Conservation (phyloP, 352 stramenopile species). For the Pythium aristosporum region DNA sequence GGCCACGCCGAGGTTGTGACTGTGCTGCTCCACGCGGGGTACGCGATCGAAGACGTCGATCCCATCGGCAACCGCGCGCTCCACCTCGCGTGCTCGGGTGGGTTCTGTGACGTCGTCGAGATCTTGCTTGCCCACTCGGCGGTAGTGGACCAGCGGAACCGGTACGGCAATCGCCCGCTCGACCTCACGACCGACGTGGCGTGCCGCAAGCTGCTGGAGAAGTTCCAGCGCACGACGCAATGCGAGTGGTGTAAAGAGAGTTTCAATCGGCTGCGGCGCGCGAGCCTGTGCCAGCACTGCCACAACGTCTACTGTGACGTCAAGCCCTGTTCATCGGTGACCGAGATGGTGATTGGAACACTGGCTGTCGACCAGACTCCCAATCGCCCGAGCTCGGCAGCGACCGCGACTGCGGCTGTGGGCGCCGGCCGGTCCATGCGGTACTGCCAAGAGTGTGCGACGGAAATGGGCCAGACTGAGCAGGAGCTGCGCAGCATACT, state of each 20-base stretch:
- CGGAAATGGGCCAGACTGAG: slow-evolving; percentile 67
- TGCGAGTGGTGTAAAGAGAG: slow-evolving; percentile 81
- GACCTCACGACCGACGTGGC: slow-evolving; percentile 63
- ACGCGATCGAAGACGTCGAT: slow-evolving; percentile 64
- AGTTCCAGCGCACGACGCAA: slow-evolving; percentile 52
- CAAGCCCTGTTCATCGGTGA: slow-evolving; percentile 67
- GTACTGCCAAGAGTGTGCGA: slow-evolving; percentile 76
- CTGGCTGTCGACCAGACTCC: background rate
- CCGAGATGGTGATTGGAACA: slow-evolving; percentile 29
- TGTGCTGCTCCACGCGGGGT: slow-evolving; percentile 66
- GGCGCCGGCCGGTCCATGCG: slow-evolving; percentile 38
- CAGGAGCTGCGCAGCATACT: slow-evolving; percentile 62
- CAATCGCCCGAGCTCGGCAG: slow-evolving; percentile 9
- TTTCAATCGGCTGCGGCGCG: slow-evolving; percentile 61
- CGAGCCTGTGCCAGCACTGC: slow-evolving; percentile 79
- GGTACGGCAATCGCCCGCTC: slow-evolving; percentile 71
- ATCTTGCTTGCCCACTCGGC: slow-evolving; percentile 69
- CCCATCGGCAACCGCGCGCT: slow-evolving; percentile 69
- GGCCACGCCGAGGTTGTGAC: slow-evolving; percentile 65
- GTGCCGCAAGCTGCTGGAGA: slow-evolving; percentile 62
- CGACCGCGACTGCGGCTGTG: slow-evolving; percentile 5
- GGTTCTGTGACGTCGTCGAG: slow-evolving; percentile 63
- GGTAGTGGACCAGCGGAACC: slow-evolving; percentile 55
- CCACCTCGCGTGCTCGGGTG: slow-evolving; percentile 72
- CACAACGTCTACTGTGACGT: slow-evolving; percentile 78